phyloP scores from a whole-genome alignment of 768 basidiomycete species.

The Hortiboletus campestris region DNA sequence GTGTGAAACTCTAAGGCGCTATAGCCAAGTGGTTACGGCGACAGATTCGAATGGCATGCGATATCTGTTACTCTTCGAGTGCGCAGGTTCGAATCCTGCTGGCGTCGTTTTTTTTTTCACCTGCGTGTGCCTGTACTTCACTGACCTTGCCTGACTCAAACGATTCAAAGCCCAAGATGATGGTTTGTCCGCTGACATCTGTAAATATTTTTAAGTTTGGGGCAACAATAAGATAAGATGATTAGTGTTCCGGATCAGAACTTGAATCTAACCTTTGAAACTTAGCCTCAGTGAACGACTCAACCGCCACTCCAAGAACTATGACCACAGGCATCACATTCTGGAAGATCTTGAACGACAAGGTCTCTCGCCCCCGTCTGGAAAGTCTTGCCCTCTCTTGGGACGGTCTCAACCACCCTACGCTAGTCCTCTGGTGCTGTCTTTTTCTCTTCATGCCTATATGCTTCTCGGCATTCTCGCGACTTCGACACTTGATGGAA shows the following conservation, averaged over 20 bases:
- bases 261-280: too few relatives aligned
- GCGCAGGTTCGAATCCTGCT: conserved; percentile 44
- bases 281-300: background rate
- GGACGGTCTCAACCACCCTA: background rate
- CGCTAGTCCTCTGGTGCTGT: background rate
- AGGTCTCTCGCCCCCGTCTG: background rate
- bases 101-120: conserved; percentile 32
- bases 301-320: background rate
- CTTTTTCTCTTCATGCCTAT: conserved; percentile 7
- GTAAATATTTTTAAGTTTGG: background rate
- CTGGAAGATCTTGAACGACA: background rate
- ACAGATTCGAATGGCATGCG: conserved; percentile 54
- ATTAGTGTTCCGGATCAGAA: background rate
- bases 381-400: background rate
- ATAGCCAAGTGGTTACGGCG: conserved; percentile 81
- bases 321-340: conserved; percentile 7
- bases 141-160: background rate
- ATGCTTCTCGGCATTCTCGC: conserved; percentile 8
- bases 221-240: background rate
- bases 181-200: background rate
- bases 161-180: background rate
- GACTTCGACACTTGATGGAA: conserved; percentile 3
- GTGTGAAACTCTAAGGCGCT: conserved; percentile 32
- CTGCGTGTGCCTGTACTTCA: background rate
- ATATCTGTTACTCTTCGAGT: conserved; percentile 39